Percentiles rank a stretch among this genome's conserved stretches.
Evolutionary conservation across 805 yeast species (phyloP).

Genomic region (Candida manassasensis): DNA sequence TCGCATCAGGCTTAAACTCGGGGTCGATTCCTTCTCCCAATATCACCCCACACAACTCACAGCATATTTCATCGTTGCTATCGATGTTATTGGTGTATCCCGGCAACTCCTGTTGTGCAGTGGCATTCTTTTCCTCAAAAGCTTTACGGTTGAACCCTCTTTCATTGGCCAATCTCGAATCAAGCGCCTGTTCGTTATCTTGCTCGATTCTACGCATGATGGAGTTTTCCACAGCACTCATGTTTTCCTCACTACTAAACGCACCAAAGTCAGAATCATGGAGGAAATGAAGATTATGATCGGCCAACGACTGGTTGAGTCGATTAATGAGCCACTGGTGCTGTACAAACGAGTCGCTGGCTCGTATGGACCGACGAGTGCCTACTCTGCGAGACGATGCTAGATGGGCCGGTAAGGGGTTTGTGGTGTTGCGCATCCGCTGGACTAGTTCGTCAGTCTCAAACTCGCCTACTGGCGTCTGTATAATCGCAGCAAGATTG

Average conservation of each 20-base stretch:
- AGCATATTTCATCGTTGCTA: constrained; percentile 16
- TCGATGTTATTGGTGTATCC: constrained; percentile 31
- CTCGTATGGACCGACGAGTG: neutral
- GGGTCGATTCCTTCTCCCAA: constrained; percentile 72
- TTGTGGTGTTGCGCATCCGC: neutral
- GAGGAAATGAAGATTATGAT: neutral
- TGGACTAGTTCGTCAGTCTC: neutral
- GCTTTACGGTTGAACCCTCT: constrained; percentile 25
- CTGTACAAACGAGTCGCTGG: too few species aligned
- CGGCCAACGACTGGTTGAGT: constrained; percentile 1
- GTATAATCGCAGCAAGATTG: neutral
- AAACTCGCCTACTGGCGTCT: constrained; percentile 7
- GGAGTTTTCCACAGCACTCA: constrained; percentile 19
- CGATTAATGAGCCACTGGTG: constrained; percentile 1
- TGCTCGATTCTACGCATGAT: constrained; percentile 38
- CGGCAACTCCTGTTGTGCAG: constrained; percentile 16
- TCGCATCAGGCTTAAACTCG: constrained; percentile 36
- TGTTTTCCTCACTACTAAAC: constrained; percentile 6
- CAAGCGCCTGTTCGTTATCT: constrained; percentile 35
- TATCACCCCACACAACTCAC: constrained; percentile 67
- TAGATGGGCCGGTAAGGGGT: neutral
- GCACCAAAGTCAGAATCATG: neutral
- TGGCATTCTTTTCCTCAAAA: constrained; percentile 24
- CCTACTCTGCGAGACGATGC: neutral
- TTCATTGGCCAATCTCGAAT: constrained; percentile 28